Conservation (phyloP, 2,329 filamentous ascomycete genomes). For the Rachicladosporium sp. region DNA sequence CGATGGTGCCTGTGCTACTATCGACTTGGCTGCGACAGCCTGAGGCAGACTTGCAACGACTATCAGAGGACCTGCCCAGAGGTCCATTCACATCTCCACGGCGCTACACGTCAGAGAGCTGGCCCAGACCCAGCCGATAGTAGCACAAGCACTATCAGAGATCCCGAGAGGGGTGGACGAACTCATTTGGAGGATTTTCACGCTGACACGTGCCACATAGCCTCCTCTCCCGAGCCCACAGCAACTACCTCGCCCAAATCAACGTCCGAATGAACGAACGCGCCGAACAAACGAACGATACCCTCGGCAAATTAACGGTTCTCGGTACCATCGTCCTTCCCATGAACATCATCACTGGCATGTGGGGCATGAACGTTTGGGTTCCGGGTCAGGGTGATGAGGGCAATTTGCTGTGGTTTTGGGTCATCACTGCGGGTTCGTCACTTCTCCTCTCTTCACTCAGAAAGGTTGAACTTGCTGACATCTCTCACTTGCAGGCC, state of each 20-base stretch:
- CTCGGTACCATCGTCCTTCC: constrained; percentile 92
- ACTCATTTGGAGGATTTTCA: too few species aligned
- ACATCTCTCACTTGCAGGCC: constrained; percentile 28
- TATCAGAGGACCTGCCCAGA: too few species aligned
- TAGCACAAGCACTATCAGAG: too few species aligned
- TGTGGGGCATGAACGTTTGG: constrained; percentile 88
- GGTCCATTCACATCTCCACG: too few species aligned
- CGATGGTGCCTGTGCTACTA: too few species aligned
- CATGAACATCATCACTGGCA: constrained; percentile 97
- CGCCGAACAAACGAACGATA: constrained; percentile 88
- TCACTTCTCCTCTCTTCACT: too few species aligned
- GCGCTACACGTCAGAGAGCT: too few species aligned
- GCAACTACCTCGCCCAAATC: constrained; percentile 97
- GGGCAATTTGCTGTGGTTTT: constrained; percentile 42
- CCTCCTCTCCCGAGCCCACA: constrained; percentile 80
- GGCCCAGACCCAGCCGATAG: too few species aligned
- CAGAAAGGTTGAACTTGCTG: too few species aligned
- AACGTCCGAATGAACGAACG: constrained; percentile 98
- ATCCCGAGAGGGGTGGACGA: too few species aligned
- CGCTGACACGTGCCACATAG: constrained; percentile 33
- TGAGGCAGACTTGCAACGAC: too few species aligned
- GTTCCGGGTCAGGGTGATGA: constrained; percentile 85
- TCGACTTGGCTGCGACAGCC: too few species aligned
- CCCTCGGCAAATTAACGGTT: constrained; percentile 87
- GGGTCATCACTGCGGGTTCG: constrained; percentile 44